Conservation (phyloP, 768 basidiomycete species). For the Mycena haematopus region DNA sequence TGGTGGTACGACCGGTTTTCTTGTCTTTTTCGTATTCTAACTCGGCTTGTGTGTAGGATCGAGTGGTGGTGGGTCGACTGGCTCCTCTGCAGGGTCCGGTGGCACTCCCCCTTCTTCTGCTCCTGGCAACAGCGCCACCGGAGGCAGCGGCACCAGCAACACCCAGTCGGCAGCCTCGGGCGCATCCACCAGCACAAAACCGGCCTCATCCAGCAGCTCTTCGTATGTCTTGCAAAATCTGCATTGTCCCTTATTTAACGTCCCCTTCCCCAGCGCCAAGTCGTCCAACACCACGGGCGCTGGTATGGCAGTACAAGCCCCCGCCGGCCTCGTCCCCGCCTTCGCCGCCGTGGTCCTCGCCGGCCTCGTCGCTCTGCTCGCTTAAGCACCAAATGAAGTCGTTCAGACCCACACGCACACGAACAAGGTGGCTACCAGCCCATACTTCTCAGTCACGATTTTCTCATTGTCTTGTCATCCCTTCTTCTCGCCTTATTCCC, state of each 20-base stretch:
- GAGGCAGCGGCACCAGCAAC: conserved; percentile 1
- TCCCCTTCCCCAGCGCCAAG: conserved; percentile 18
- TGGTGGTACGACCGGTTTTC: conserved; percentile 21
- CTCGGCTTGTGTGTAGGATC: conserved; percentile 1
- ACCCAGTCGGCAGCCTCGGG: conserved; percentile 19
- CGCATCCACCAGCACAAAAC: conserved; percentile 19
- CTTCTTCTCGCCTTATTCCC: neutral
- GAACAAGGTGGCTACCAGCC: conserved; percentile 29
- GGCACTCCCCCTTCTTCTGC: neutral
- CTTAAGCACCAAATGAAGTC: conserved; percentile 37
- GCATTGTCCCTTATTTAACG: neutral
- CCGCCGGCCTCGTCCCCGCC: conserved; percentile 37
- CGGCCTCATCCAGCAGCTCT: neutral
- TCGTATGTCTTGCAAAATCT: neutral
- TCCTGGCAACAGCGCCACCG: conserved; percentile 10
- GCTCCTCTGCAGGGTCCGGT: neutral
- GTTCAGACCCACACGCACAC: conserved; percentile 15
- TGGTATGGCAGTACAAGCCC: conserved; percentile 42
- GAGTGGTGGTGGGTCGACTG: neutral
- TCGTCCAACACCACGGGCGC: conserved; percentile 35
- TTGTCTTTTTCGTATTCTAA: conserved; percentile 2
- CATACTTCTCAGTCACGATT: conserved; percentile 8
- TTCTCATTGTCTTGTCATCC: conserved; percentile 2
- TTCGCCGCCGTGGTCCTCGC: conserved; percentile 47
- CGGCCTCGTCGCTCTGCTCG: conserved; percentile 50